A percentile compares a stretch with the other conserved stretches of the same genome.
phyloP scores from a whole-genome alignment of 225 moss, liverwort and hornwort genomes.

The Neckera pumila region DNA sequence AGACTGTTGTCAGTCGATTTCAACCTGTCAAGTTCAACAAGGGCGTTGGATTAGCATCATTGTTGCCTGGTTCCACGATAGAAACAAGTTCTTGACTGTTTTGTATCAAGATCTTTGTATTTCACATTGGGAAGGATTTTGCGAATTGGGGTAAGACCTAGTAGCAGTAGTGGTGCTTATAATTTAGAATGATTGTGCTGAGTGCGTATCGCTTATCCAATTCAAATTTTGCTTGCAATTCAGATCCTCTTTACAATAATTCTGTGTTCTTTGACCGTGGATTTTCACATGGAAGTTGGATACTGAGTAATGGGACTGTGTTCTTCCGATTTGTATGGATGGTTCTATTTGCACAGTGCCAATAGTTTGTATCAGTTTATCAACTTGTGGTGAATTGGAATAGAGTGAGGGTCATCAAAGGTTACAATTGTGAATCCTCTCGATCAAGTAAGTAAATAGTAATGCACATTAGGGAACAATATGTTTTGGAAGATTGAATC shows the following conservation, averaged over 20 bases:
- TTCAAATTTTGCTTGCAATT: not conserved
- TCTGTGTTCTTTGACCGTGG: not conserved
- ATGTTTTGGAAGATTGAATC: not conserved
- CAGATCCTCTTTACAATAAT: not conserved
- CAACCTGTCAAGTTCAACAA: not conserved
- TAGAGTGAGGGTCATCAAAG: not conserved
- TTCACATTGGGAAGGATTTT: not conserved
- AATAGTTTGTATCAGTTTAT: not conserved
- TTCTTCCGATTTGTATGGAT: not conserved
- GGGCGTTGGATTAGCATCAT: slow-evolving; percentile 28
- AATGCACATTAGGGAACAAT: not conserved
- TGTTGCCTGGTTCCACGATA: slow-evolving; percentile 7
- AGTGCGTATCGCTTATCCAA: not conserved
- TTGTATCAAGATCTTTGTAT: not conserved
- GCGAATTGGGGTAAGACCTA: not conserved
- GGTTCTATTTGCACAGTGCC: not conserved
- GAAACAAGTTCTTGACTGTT: slow-evolving; percentile 1
- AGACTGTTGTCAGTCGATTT: slow-evolving; percentile 10
- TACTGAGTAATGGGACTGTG: not conserved
- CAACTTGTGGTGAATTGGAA: not conserved
- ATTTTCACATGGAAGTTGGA: not conserved
- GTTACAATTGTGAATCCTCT: not conserved
- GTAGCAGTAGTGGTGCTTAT: not conserved
- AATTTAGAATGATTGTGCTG: not conserved
- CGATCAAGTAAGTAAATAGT: not conserved